Evolutionary conservation across 2,329 filamentous ascomycete species (phyloP), one percentile per base, ranked within the genome.

Genomic region (Penicillium verrucosum): DNA sequence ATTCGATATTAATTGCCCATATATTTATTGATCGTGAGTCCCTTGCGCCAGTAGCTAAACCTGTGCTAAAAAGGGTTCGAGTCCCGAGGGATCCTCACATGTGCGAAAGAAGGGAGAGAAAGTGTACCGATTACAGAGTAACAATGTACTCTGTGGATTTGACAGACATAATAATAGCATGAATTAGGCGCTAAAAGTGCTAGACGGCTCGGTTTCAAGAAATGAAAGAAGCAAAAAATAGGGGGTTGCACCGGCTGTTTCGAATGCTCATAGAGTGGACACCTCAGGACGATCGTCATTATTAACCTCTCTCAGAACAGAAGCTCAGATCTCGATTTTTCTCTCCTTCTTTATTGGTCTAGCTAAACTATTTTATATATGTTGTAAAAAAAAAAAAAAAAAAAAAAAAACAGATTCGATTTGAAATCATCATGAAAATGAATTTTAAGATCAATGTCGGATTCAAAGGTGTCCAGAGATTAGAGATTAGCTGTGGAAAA

Each of bases 231-330:
- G 25, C 25, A 43, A 43, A 46, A 37, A 55, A 48, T 41, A 49
- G 51, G 52, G 52, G 52, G 52, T 54, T 54, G 50, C 52, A 55
- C 63, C 59, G 62, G 58, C 44, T 58, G 63, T 65, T 65, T 65
- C 62, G 59, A 58, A 59, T 65, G 40, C 47, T 45, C 43, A 57
- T 58, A 58, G 56, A 62, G 63, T 65, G 63, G 63, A 58, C 53
- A 61, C 49, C 46, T 60, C 25, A 42, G 49, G 61, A 56, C 62
- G 63, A 65, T 65, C 63, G 58, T 65, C 57, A 65, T 65, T 34
- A 49, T 54, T 59, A 64, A 40, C 38, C 34, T 48, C 47, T 49
- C 38, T 49, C 46, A 48, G 10, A 48, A 49, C 21, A 41, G 16
- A 34, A 50, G 37, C n/a, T 43, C 51, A 36, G 44, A 49, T 54